Evolutionary conservation across 208 protist species (phyloP).

Genomic region (Acanthamoeba polyphaga): DNA sequence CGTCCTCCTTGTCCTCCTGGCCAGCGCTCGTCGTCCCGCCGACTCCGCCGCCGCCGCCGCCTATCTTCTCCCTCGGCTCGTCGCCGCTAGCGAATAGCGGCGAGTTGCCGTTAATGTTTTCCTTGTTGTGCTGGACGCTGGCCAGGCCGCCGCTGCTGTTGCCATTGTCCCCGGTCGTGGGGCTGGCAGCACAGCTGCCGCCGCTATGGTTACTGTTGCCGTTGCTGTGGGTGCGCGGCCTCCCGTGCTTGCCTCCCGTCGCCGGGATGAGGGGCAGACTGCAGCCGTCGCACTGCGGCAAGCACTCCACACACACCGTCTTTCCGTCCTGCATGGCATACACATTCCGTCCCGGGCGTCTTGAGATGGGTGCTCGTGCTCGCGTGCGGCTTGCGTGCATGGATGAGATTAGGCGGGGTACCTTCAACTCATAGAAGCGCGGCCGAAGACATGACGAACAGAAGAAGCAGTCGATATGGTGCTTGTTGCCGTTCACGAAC

Average conservation of each 20-base stretch:
- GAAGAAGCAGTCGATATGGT: conserved; percentile 37
- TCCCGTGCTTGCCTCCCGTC: background rate
- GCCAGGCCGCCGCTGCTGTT: background rate
- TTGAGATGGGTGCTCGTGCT: background rate
- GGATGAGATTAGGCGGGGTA: background rate
- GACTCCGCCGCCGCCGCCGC: background rate
- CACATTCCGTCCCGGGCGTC: background rate
- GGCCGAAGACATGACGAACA: conserved; percentile 33
- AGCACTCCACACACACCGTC: background rate
- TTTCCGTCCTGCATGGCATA: background rate
- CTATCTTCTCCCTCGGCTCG: background rate
- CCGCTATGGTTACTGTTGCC: background rate
- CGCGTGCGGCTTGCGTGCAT: background rate
- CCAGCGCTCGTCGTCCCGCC: background rate
- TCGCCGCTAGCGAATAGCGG: background rate
- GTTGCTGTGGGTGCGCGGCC: background rate
- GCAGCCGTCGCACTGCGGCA: conserved; percentile 52
- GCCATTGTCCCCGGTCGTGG: background rate
- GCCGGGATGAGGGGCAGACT: background rate
- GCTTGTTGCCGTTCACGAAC: background rate
- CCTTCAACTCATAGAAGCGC: background rate
- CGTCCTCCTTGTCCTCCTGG: conserved; percentile 12
- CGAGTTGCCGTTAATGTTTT: conserved; percentile 8
- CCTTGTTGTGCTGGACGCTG: background rate
- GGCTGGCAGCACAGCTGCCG: background rate